Base-by-base conservation (phyloP, 306 rosid genomes). In the Lathyrus aphaca region DNA sequence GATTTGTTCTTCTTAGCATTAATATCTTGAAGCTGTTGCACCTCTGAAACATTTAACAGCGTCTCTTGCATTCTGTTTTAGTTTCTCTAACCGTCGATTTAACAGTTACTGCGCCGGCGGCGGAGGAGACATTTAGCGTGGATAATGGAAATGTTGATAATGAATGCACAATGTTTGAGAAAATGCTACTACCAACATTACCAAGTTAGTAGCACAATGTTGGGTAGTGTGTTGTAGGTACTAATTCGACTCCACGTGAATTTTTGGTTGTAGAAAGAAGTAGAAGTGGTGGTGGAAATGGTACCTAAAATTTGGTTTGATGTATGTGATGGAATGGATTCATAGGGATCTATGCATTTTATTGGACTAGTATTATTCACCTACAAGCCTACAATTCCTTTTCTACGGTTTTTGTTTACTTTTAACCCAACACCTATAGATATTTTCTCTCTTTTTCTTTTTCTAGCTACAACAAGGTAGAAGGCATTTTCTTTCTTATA, bases 21-120 rank as follows among this genome's bases (percentile, higher is more conserved):
- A 4, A 11, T 13, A 1, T 7, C 39, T 35, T 35, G 39, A 35
- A 35, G 40, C 8, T 43, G 67, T 9, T 43, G 32, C 35, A 59
- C 48, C 11, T 69, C 83, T 0, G 84, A 74, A 15, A 81, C 69
- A 73, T 80, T 69, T 30, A 80, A 64, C 12, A 86, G 51, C 10
- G 77, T 83, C 62, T 78, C 77, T 37, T 86, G 87, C 90, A 86
- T 86, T 53, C 74, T 42, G 46, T 69, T 16, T 5, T 16, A 1
- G 51, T n/a, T 10, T 9, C 17, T 9, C 2, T 18, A 10, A 16
- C 39, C 18, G 21, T 15, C 3, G 18, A 3, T 39, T 40, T 8
- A 59, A n/a, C 44, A 51, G 13, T 63, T 35, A 62, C 30, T 29
- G 7, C n/a, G n/a, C n/a, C 53, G 55, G 12, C 25, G 49, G 70